These are phyloP conservation scores for Penicillium brasilianum DNA, from an alignment of 2,329 filamentous ascomycete species.

Conservation along the genomic window DNA sequence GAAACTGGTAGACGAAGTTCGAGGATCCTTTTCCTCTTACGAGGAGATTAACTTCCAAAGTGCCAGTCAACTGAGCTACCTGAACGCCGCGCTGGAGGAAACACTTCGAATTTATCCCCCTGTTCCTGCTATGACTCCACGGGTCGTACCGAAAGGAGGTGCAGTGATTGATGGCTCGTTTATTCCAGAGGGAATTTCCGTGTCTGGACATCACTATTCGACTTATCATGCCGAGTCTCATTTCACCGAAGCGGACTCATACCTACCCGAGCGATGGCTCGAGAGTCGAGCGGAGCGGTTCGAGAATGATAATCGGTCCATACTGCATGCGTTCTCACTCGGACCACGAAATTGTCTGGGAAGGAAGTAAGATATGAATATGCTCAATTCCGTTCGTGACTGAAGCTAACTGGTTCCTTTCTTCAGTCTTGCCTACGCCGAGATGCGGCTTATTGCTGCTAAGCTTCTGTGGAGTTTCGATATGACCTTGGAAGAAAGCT, in stretches of 20 bases:
- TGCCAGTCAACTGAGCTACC: slow-evolving; percentile 40
- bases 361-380: slow-evolving; percentile 28
- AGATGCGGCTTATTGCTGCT: slow-evolving; percentile 35
- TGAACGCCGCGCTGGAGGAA: slow-evolving; percentile 50
- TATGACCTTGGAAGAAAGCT: slow-evolving; percentile 17
- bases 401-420: background rate
- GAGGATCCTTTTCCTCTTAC: slow-evolving; percentile 24
- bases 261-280: slow-evolving; percentile 38
- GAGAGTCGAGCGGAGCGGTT: slow-evolving; percentile 25
- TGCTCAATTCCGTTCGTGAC: background rate
- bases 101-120: slow-evolving; percentile 51
- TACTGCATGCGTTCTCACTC: slow-evolving; percentile 32
- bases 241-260: slow-evolving; percentile 35
- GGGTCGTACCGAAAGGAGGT: slow-evolving; percentile 42
- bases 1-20: slow-evolving; percentile 26
- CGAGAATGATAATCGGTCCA: slow-evolving; percentile 22
- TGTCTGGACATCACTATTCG: slow-evolving; percentile 20
- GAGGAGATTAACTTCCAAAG: slow-evolving; percentile 43
- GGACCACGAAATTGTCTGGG: slow-evolving; percentile 37
- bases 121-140: slow-evolving; percentile 41
- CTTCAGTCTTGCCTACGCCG: slow-evolving; percentile 40
- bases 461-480: slow-evolving; percentile 27
- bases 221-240: slow-evolving; percentile 24
- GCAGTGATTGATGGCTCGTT: slow-evolving; percentile 42
- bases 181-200: slow-evolving; percentile 38